phyloP scores from a whole-genome alignment of 441 rosid species.

The Flueggea neowawraea region DNA sequence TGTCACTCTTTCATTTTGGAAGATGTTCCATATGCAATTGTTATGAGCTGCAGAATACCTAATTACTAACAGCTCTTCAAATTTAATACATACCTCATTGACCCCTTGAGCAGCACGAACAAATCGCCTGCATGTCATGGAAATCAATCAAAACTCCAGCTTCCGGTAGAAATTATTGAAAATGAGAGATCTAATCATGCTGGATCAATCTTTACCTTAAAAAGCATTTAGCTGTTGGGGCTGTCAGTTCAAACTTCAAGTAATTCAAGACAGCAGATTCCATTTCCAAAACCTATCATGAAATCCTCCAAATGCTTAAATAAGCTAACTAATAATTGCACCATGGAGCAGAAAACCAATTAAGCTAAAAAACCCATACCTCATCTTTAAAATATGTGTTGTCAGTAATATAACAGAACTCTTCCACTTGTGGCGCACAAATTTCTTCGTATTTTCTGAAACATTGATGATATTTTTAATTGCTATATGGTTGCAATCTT shows the following conservation, averaged over 20 bases:
- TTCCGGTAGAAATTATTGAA: neutral
- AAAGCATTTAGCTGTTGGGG: conserved; percentile 87
- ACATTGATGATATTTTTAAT: neutral
- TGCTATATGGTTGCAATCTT: neutral
- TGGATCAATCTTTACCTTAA: conserved; percentile 47
- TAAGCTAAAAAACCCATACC: conserved; percentile 33
- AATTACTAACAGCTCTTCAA: neutral
- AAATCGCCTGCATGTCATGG: conserved; percentile 56
- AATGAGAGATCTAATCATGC: neutral
- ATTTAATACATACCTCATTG: conserved; percentile 54
- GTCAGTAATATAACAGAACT: conserved; percentile 88
- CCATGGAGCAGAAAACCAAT: neutral
- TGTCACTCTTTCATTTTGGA: neutral
- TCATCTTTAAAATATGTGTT: conserved; percentile 86
- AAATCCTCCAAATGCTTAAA: conserved; percentile 1
- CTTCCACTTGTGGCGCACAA: conserved; percentile 90
- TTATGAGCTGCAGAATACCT: no score
- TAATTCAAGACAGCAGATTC: conserved; percentile 80
- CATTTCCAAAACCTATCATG: conserved; percentile 80
- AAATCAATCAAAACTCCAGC: conserved; percentile 9
- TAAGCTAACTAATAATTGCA: no score
- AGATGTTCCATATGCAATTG: neutral
- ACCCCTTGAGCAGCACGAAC: conserved; percentile 83
- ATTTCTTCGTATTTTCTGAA: conserved; percentile 95
- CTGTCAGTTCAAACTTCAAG: conserved; percentile 90